Evolutionary conservation across 345 rosid species (phyloP).

Genomic region (Gossypium arboreum): DNA sequence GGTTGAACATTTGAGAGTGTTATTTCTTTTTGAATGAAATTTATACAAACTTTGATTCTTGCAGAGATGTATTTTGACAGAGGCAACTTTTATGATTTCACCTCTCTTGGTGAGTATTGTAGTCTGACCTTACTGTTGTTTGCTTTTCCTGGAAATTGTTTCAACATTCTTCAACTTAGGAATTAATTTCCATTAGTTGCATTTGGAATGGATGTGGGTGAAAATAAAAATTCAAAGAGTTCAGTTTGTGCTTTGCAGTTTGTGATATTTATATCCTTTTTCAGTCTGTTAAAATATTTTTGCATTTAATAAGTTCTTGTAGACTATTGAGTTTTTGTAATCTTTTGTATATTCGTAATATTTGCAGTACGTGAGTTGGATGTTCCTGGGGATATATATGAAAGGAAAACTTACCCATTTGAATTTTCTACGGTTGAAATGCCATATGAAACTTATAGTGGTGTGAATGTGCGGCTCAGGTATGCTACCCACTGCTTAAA

Average conservation of each 20-base stretch:
- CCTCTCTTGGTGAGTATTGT: slow-evolving; percentile 81
- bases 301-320: not conserved
- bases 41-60: slow-evolving; percentile 17
- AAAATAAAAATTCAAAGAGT: not conserved
- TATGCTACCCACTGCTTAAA: slow-evolving; percentile 29
- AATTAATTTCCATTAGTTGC: slow-evolving; percentile 3
- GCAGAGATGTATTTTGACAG: slow-evolving; percentile 94
- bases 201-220: not conserved
- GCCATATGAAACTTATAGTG: slow-evolving; percentile 93
- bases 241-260: slow-evolving; percentile 8
- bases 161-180: not conserved
- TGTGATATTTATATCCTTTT: slow-evolving; percentile 1
- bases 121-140: slow-evolving; percentile 5
- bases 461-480: slow-evolving; percentile 94
- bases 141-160: slow-evolving; percentile 1
- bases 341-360: slow-evolving; percentile 16
- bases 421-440: slow-evolving; percentile 94
- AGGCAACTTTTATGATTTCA: slow-evolving; percentile 92
- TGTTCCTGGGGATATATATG: slow-evolving; percentile 93
- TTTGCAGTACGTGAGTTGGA: slow-evolving; percentile 89
- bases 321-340: not conserved
- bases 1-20: not conserved
- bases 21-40: slow-evolving; percentile 6
- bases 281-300: not conserved
- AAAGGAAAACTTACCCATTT: slow-evolving; percentile 80